Evolutionary conservation across 495 filamentous ascomycete genomes (phyloP).

Genomic region (Ramalina peruviana): DNA sequence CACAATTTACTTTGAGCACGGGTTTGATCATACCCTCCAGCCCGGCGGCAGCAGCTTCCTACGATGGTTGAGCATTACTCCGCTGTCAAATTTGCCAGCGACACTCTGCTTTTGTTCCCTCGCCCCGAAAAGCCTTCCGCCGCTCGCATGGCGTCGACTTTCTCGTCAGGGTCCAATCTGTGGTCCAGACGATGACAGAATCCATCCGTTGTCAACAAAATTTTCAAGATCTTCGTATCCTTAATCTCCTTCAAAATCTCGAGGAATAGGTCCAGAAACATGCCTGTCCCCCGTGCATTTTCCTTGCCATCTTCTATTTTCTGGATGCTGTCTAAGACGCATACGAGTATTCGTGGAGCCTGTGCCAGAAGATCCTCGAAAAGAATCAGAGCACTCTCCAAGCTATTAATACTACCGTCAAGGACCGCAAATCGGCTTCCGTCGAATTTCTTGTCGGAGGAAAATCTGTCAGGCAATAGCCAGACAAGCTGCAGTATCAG

Average conservation of each 20-base stretch:
- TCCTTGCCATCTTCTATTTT: background rate
- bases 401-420: background rate
- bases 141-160: too few relatives aligned
- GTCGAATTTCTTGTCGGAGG: background rate
- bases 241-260: background rate
- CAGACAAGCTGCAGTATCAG: slow-evolving; percentile 36
- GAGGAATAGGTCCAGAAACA: background rate
- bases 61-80: too few relatives aligned
- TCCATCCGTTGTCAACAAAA: slow-evolving; percentile 1
- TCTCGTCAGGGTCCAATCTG: too few relatives aligned
- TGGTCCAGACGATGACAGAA: background rate
- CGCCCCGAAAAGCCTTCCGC: too few relatives aligned
- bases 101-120: too few relatives aligned
- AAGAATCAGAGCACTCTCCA: background rate
- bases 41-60: too few relatives aligned
- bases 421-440: background rate
- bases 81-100: too few relatives aligned
- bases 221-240: background rate
- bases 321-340: slow-evolving; percentile 3
- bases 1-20: too few relatives aligned
- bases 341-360: slow-evolving; percentile 3
- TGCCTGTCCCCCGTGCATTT: background rate
- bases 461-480: slow-evolving; percentile 11
- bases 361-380: slow-evolving; percentile 2
- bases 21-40: too few relatives aligned